A percentile compares a stretch with the other conserved stretches of the same genome.
Conservation (phyloP, 306 rosid species). For the Gleditsia sinensis region DNA sequence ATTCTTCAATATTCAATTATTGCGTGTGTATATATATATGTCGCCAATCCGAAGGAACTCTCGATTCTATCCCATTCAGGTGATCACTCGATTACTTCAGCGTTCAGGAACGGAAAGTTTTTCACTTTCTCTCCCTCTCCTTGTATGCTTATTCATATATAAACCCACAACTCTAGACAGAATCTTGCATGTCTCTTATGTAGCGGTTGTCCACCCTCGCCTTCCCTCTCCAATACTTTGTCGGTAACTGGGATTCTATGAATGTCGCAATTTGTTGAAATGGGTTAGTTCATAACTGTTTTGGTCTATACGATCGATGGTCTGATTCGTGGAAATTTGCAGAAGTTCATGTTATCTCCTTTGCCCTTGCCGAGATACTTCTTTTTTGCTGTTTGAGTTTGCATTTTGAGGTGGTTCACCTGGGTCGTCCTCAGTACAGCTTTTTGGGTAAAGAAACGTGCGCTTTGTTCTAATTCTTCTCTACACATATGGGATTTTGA, state of each 20-base stretch:
- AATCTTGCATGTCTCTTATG: not conserved
- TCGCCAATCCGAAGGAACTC: no score
- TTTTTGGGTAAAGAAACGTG: not conserved
- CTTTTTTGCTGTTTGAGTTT: slow-evolving; percentile 12
- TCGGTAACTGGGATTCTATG: not conserved
- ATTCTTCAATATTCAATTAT: no score
- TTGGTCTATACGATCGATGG: slow-evolving; percentile 19
- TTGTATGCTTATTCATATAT: slow-evolving; percentile 14
- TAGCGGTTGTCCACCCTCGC: not conserved
- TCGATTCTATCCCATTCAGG: not conserved
- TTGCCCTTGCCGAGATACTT: slow-evolving; percentile 11
- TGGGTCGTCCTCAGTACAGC: not conserved
- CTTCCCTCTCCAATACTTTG: slow-evolving; percentile 9
- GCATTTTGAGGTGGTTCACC: slow-evolving; percentile 20
- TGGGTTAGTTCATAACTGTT: slow-evolving; percentile 27
- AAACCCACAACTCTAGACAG: slow-evolving; percentile 25
- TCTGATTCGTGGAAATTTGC: slow-evolving; percentile 30
- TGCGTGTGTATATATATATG: no score
- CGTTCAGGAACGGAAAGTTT: not conserved
- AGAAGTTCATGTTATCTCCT: not conserved
- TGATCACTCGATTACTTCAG: not conserved
- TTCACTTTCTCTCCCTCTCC: not conserved
- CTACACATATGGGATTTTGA: not conserved
- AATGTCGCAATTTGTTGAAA: slow-evolving; percentile 24
- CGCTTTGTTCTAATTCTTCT: not conserved